Percentiles rank a stretch among this genome's conserved stretches.
These are phyloP conservation scores for Flammula alnicola DNA, from an alignment of 1,284 basidiomycete genomes.

Conservation along the genomic window DNA sequence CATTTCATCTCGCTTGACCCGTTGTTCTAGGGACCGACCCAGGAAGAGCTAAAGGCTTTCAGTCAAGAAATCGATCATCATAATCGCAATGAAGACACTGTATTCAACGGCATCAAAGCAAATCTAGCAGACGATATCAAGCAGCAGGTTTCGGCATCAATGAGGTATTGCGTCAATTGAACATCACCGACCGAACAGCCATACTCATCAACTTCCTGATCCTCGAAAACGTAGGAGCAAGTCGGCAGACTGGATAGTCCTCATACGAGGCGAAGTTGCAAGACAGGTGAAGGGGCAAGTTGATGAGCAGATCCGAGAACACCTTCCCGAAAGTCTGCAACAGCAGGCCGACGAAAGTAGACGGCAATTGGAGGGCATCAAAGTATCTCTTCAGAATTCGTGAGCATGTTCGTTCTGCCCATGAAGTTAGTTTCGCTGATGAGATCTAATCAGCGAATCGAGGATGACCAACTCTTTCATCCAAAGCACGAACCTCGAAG, in stretches of 20 bases:
- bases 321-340: constrained; percentile 50
- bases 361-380: constrained; percentile 45
- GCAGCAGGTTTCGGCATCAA: constrained; percentile 20
- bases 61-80: constrained; percentile 40
- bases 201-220: background rate
- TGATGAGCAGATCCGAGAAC: constrained; percentile 46
- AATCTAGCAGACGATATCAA: constrained; percentile 35
- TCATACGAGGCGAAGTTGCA: constrained; percentile 32
- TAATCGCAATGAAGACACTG: constrained; percentile 36
- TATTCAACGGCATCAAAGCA: constrained; percentile 39
- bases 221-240: constrained; percentile 3
- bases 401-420: constrained; percentile 33
- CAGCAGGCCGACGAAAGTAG: constrained; percentile 49
- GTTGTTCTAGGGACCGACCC: constrained; percentile 11
- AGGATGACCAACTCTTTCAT: constrained; percentile 51
- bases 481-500: constrained; percentile 42
- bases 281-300: constrained; percentile 50
- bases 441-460: constrained; percentile 43
- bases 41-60: constrained; percentile 16
- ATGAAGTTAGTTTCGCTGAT: background rate
- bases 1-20: background rate
- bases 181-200: too few relatives aligned
- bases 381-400: constrained; percentile 54
- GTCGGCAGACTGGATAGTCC: constrained; percentile 14
- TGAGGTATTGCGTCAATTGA: constrained; percentile 15